Conservation (phyloP, 768 basidiomycete genomes). For the Guyanaporus albipodus region DNA sequence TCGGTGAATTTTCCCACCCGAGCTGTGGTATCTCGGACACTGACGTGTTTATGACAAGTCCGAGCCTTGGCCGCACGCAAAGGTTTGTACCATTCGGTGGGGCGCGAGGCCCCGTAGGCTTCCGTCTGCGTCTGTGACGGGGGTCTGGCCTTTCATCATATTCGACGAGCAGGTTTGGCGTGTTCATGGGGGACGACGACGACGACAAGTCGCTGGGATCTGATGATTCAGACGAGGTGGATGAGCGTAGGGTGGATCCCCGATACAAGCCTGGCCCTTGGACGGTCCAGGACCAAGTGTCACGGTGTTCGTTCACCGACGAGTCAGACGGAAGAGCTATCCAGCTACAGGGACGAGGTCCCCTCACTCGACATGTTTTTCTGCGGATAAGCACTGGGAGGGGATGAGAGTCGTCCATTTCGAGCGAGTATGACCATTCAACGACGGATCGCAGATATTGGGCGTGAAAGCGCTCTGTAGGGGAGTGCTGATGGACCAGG, state of each 20-base stretch:
- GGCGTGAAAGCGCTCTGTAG: too few relatives aligned
- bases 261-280: constrained; percentile 12
- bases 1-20: not conserved
- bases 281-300: constrained; percentile 19
- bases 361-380: constrained; percentile 19
- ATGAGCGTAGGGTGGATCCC: constrained; percentile 14
- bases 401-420: constrained; percentile 12
- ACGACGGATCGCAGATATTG: too few relatives aligned
- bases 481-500: constrained; percentile 3
- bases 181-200: constrained; percentile 10
- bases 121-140: constrained; percentile 16
- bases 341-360: constrained; percentile 31
- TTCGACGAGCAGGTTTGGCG: constrained; percentile 4
- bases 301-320: constrained; percentile 8
- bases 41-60: constrained; percentile 20
- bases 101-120: constrained; percentile 26
- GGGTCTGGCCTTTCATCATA: not conserved
- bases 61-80: constrained; percentile 11
- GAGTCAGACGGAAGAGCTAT: constrained; percentile 14
- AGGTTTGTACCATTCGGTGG: constrained; percentile 10
- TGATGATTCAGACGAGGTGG: constrained; percentile 11
- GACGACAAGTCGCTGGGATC: constrained; percentile 12
- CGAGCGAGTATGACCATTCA: not conserved
- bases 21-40: constrained; percentile 2
- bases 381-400: constrained; percentile 5